Base-by-base conservation (phyloP, 106 monocot genomes). In the Dendrobium catenatum region DNA sequence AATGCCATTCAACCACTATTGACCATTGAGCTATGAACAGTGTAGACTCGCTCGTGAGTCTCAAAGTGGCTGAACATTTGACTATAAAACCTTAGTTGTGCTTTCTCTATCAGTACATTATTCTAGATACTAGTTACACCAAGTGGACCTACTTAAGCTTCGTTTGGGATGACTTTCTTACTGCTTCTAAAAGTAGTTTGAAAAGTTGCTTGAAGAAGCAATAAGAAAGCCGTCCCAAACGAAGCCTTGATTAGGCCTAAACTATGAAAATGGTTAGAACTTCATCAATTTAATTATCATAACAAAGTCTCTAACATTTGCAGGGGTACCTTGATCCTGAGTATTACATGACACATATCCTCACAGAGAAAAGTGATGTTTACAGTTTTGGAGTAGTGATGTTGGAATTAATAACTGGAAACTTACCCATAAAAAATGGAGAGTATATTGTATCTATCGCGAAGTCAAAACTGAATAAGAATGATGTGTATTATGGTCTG, bases 301-400 rank as follows among this genome's bases (percentile, higher is more conserved):
- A 37, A 70, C 70, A 37, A 37, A 3, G 1, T 70, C 11, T 70
- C 11, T 70, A 70, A 33, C 37, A 6, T 51, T 73, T 74, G 37
- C 88, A 94, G 91, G 94, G 91, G 4, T 94, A 94, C 74, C 41
- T 91, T 49, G 91, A 92, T 84, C 92, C 94, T 10, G 94, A 90
- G 78, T 92, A 95, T 68, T 92, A 88, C 88, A 88, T 89, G 86
- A 91, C 85, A 5, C 89, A 92, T 47, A 87, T 87, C 48, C 77
- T 88, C 68, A 88, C 94, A 17, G 87, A 88, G 20, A 94, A 91
- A 81, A 95, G 95, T 61, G 95, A 95, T 55, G 92, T 95, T 42
- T 95, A 95, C 27, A 92, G 92, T 55, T 92, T 90, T 46, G 95
- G 95, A 41, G 88, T 92, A 17, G 92, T 95, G 6, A 85, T 94